Percentiles rank a stretch among this genome's conserved stretches.
Conservation (phyloP, 441 rosid genomes). For the Pelargonium fulgidum region DNA sequence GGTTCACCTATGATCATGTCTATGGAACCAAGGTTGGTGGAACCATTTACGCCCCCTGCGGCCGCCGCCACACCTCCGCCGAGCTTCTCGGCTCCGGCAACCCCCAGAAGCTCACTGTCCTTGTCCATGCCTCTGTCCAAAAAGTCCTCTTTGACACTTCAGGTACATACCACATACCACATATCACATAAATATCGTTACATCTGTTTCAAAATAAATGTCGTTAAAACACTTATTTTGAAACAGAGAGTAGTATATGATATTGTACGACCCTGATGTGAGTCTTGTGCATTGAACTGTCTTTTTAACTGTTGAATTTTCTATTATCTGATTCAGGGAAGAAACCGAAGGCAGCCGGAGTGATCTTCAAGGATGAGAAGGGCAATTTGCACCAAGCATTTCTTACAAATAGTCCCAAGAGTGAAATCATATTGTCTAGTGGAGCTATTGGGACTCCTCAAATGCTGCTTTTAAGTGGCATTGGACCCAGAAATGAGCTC, state of each 20-base stretch:
- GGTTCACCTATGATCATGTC: constrained; percentile 79
- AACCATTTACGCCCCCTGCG: constrained; percentile 74
- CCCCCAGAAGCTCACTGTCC: constrained; percentile 60
- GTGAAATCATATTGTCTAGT: constrained; percentile 74
- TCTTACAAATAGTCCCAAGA: constrained; percentile 39
- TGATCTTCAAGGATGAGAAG: constrained; percentile 77
- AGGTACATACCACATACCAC: constrained; percentile 27
- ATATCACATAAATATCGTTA: too few species aligned
- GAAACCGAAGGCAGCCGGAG: constrained; percentile 70
- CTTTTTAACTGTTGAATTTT: background rate
- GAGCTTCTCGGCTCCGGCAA: constrained; percentile 75
- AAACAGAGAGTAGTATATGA: too few species aligned
- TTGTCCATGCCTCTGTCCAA: constrained; percentile 77
- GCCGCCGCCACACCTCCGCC: constrained; percentile 87
- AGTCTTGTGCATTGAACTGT: background rate
- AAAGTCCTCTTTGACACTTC: constrained; percentile 59
- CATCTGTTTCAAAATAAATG: too few species aligned
- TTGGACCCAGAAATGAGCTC: constrained; percentile 74
- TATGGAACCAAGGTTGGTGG: constrained; percentile 93
- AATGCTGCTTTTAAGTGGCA: constrained; percentile 76
- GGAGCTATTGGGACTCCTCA: constrained; percentile 96
- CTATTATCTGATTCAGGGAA: constrained; percentile 32
- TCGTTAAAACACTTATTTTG: too few species aligned
- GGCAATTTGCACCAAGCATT: constrained; percentile 63
- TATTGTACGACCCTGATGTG: too few species aligned